Percentiles rank a stretch among this genome's conserved stretches.
Evolutionary conservation across 2,329 filamentous ascomycete genomes (phyloP).

Genomic region (Stemphylium lycopersici): DNA sequence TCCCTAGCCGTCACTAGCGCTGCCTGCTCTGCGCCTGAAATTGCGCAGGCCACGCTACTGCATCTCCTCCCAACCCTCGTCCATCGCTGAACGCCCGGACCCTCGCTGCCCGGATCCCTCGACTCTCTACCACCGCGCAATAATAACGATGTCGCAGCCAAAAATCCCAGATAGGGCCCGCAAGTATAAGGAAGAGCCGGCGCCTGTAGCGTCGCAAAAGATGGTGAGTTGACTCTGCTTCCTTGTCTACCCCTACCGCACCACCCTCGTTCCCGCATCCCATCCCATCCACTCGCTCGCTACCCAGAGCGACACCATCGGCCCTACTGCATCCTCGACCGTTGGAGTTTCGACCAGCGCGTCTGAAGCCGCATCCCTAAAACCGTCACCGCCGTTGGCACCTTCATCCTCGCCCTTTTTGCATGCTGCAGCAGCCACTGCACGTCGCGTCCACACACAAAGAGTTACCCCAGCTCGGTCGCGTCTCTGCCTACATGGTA

Average conservation of each 20-base stretch:
- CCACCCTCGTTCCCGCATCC: slow-evolving; percentile 9
- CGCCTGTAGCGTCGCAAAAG: slow-evolving; percentile 51
- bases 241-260: slow-evolving; percentile 34
- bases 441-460: slow-evolving; percentile 46
- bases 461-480: slow-evolving; percentile 43
- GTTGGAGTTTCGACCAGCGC: slow-evolving; percentile 38
- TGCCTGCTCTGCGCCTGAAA: slow-evolving; percentile 36
- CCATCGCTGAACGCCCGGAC: slow-evolving; percentile 35
- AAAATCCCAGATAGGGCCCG: slow-evolving; percentile 49
- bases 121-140: slow-evolving; percentile 41
- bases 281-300: slow-evolving; percentile 29
- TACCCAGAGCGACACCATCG: slow-evolving; percentile 15
- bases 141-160: slow-evolving; percentile 52
- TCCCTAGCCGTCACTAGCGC: slow-evolving; percentile 19
- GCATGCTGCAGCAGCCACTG: slow-evolving; percentile 49
- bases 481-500: slow-evolving; percentile 51
- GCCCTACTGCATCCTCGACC: slow-evolving; percentile 35
- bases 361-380: slow-evolving; percentile 28
- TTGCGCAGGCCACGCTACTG: slow-evolving; percentile 50
- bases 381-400: slow-evolving; percentile 33
- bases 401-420: slow-evolving; percentile 45
- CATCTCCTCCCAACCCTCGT: slow-evolving; percentile 38
- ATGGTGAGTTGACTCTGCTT: slow-evolving; percentile 52
- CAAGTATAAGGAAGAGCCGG: slow-evolving; percentile 54
- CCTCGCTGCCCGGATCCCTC: slow-evolving; percentile 41